Evolutionary conservation across 768 basidiomycete genomes (phyloP).

Genomic region (Hygrocybe coccinea): DNA sequence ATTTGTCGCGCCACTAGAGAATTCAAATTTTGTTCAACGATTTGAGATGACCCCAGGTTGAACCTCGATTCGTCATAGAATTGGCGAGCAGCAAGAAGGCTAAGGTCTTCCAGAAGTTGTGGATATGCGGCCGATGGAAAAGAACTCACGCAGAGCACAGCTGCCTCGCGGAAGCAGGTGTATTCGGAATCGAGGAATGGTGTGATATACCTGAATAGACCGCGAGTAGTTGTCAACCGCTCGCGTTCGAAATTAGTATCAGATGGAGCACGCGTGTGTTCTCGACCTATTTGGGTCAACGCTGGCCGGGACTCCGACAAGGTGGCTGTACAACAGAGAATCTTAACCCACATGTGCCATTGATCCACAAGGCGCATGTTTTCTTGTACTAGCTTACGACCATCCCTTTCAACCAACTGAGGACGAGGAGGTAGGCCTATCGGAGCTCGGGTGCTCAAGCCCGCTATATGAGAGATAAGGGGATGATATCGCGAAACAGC

Average conservation of each 20-base stretch:
- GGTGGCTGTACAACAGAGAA: conserved; percentile 77
- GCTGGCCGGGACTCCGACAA: conserved; percentile 58
- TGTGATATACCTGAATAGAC: conserved; percentile 78
- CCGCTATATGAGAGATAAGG: conserved; percentile 67
- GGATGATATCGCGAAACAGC: conserved; percentile 68
- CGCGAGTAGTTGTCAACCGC: conserved; percentile 74
- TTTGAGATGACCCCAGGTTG: conserved; percentile 36
- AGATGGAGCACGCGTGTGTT: conserved; percentile 66
- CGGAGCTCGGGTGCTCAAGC: conserved; percentile 57
- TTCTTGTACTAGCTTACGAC: conserved; percentile 48
- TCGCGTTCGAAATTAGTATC: conserved; percentile 77
- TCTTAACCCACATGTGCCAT: conserved; percentile 81
- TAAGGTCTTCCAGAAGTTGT: conserved; percentile 79
- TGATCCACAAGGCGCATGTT: conserved; percentile 61
- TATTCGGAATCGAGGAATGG: conserved; percentile 87
- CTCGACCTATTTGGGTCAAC: conserved; percentile 52
- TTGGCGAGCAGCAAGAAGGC: conserved; percentile 72
- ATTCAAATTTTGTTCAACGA: conserved; percentile 35
- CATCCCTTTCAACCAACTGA: conserved; percentile 45
- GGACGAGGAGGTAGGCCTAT: conserved; percentile 40
- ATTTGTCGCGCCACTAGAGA: conserved; percentile 51
- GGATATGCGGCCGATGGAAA: conserved; percentile 75
- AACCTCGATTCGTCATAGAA: conserved; percentile 71
- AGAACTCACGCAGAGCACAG: conserved; percentile 83
- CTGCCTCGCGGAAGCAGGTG: conserved; percentile 75